These are phyloP conservation scores for Fusarium sp. DNA, from an alignment of 2,329 filamentous ascomycete genomes.

Conservation along the genomic window DNA sequence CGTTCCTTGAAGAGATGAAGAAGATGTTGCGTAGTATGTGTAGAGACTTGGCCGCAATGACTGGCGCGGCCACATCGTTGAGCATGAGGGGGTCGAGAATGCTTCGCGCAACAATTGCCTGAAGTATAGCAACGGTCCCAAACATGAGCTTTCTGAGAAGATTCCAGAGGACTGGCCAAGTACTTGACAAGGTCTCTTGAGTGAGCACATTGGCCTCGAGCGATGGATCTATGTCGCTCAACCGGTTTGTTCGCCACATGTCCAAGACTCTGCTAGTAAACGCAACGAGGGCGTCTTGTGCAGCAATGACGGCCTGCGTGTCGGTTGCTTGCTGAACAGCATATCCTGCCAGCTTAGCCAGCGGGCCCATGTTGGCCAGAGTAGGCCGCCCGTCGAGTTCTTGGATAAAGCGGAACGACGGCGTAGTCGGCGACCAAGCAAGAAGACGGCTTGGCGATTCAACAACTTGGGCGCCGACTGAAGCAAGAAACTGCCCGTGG, in stretches of 20 bases:
- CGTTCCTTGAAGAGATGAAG: conserved; percentile 81
- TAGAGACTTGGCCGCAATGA: conserved; percentile 75
- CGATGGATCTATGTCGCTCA: conserved; percentile 75
- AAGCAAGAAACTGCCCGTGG: conserved; percentile 77
- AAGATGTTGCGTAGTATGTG: conserved; percentile 79
- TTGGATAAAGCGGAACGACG: conserved; percentile 68
- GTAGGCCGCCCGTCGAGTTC: conserved; percentile 68
- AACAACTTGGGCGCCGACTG: conserved; percentile 72
- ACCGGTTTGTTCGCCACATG: conserved; percentile 77
- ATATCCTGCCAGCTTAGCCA: conserved; percentile 72
- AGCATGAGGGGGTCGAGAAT: conserved; percentile 61
- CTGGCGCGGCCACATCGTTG: conserved; percentile 61
- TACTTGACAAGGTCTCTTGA: conserved; percentile 70
- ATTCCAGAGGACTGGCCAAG: conserved; percentile 78
- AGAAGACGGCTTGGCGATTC: conserved; percentile 57
- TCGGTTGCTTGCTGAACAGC: conserved; percentile 65
- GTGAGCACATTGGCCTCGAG: conserved; percentile 72
- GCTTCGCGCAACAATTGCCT: conserved; percentile 74
- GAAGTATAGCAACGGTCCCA: conserved; percentile 76
- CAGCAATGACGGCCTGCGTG: conserved; percentile 56
- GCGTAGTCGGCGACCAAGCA: conserved; percentile 69
- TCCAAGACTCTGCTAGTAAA: conserved; percentile 73
- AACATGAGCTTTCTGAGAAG: conserved; percentile 80
- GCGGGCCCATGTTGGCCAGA: conserved; percentile 71
- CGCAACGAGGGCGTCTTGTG: conserved; percentile 69